phyloP scores from a whole-genome alignment of 352 stramenopile genomes.

The Phytophthora cactorum region DNA sequence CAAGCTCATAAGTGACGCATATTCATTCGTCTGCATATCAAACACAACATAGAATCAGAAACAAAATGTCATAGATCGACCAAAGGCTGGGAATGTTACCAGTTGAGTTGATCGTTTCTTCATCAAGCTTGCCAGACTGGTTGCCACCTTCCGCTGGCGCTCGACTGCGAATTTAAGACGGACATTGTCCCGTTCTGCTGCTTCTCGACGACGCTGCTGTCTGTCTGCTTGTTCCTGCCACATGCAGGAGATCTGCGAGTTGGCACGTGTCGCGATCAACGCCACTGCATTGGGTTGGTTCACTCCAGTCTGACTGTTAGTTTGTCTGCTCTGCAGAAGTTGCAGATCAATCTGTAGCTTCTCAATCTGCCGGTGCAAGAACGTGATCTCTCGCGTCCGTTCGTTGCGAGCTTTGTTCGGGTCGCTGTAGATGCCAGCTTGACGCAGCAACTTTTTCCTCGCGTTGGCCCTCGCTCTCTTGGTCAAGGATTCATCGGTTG shows the following conservation, averaged over 20 bases:
- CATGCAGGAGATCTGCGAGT: constrained; percentile 20
- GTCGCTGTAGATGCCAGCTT: constrained; percentile 38
- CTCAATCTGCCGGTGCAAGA: constrained; percentile 39
- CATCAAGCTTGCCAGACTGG: constrained; percentile 41
- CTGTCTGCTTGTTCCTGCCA: constrained; percentile 29
- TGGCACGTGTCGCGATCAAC: constrained; percentile 1
- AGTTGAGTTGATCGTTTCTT: constrained; percentile 31
- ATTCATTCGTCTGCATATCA: constrained; percentile 21
- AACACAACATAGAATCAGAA: background rate
- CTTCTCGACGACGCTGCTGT: constrained; percentile 25
- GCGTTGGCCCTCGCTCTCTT: constrained; percentile 19
- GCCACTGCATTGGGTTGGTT: background rate
- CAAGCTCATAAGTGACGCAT: constrained; percentile 18
- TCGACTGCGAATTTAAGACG: constrained; percentile 45
- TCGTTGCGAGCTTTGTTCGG: constrained; percentile 34
- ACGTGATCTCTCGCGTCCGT: constrained; percentile 48
- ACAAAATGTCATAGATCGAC: background rate
- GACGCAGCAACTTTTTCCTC: constrained; percentile 33
- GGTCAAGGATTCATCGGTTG: background rate
- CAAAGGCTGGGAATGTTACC: constrained; percentile 8
- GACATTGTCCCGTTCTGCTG: constrained; percentile 42
- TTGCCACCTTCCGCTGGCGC: constrained; percentile 46
- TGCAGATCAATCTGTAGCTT: constrained; percentile 42
- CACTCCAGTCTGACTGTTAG: background rate
- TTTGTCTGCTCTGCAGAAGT: constrained; percentile 18